These are phyloP conservation scores for Fusarium agapanthi DNA, from an alignment of 2,329 filamentous ascomycete species.

Conservation along the genomic window DNA sequence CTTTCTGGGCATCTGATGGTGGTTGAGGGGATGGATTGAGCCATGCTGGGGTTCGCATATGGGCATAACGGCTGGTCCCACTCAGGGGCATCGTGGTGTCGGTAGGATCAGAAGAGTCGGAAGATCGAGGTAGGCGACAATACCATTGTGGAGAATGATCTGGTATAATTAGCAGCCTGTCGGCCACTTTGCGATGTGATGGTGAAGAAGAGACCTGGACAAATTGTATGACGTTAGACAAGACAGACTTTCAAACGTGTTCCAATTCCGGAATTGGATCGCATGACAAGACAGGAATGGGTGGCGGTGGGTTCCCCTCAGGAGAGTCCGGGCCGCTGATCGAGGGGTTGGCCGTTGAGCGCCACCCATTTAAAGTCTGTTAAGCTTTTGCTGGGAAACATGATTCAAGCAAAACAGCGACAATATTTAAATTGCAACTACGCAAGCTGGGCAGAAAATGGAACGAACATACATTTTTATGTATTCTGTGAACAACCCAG, in stretches of 20 bases:
- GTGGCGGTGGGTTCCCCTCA: conserved; percentile 39
- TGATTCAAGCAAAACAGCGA: conserved; percentile 1
- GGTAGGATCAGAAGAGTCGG: conserved; percentile 33
- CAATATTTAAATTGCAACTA: neutral
- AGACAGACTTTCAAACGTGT: conserved; percentile 31
- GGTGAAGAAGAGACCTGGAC: conserved; percentile 25
- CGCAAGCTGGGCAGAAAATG: neutral
- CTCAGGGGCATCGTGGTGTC: conserved; percentile 45
- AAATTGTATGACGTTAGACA: conserved; percentile 35
- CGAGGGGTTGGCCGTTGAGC: conserved; percentile 38
- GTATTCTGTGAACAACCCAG: conserved; percentile 42
- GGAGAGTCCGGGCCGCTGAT: conserved; percentile 33
- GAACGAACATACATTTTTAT: conserved; percentile 35
- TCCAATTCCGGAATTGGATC: conserved; percentile 18
- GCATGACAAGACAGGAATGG: conserved; percentile 27
- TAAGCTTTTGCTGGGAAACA: conserved; percentile 28
- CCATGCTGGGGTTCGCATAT: conserved; percentile 33
- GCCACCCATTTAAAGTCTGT: conserved; percentile 30
- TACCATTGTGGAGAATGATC: conserved; percentile 49
- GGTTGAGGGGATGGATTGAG: conserved; percentile 33
- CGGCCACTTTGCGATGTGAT: conserved; percentile 28
- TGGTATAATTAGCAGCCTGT: conserved; percentile 36
- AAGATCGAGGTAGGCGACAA: conserved; percentile 38
- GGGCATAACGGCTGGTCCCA: conserved; percentile 45
- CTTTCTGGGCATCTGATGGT: conserved; percentile 32